Conservation (phyloP, 1,139 yeast genomes). For the Barnettozyma hawaiiensis region DNA sequence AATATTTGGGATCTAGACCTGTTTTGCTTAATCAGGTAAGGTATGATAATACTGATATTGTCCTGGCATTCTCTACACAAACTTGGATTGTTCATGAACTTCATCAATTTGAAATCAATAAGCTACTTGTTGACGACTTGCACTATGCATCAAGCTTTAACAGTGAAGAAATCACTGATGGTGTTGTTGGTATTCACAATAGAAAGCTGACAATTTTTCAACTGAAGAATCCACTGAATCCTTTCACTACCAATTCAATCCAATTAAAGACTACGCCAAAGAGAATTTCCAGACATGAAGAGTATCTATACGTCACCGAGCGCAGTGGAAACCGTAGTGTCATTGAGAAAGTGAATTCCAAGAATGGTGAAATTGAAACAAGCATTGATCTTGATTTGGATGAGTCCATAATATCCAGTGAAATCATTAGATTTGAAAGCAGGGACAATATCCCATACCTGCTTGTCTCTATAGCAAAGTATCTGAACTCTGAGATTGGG, state of each 20-base stretch:
- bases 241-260: constrained; percentile 37
- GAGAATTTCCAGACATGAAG: constrained; percentile 32
- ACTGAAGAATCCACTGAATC: constrained; percentile 46
- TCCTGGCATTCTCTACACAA: constrained; percentile 39
- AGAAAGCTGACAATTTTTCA: constrained; percentile 54
- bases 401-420: constrained; percentile 39
- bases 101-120: constrained; percentile 11
- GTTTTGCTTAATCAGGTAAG: constrained; percentile 38
- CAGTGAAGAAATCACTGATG: constrained; percentile 60
- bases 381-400: constrained; percentile 37
- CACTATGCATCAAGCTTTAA: constrained; percentile 46
- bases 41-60: constrained; percentile 18
- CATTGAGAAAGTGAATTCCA: constrained; percentile 44
- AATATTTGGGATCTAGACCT: constrained; percentile 66
- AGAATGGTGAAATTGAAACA: constrained; percentile 34
- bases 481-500: constrained; percentile 26
- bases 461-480: constrained; percentile 43
- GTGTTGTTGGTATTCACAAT: constrained; percentile 55
- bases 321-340: constrained; percentile 37
- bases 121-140: constrained; percentile 23
- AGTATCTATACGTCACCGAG: constrained; percentile 13
- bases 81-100: constrained; percentile 31
- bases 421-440: constrained; percentile 34
- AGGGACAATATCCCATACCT: constrained; percentile 34
- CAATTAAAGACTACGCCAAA: constrained; percentile 52